Evolutionary conservation across 1,284 basidiomycete genomes (phyloP).

Genomic region (Salmacisia buchloeana): DNA sequence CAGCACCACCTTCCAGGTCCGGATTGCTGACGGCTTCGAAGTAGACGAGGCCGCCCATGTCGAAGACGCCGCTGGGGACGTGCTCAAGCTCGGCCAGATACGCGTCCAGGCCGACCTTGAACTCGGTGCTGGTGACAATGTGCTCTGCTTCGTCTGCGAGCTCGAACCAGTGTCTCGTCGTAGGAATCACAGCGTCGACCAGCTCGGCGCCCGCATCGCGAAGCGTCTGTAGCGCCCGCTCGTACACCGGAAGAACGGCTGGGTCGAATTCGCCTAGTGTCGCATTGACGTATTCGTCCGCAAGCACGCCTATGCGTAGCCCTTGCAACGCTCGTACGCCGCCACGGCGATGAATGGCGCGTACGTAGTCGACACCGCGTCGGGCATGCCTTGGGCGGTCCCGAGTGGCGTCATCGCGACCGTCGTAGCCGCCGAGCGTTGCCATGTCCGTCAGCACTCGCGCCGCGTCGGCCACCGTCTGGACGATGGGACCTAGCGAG

Average conservation of each 20-base stretch:
- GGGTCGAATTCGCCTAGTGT: conserved; percentile 17
- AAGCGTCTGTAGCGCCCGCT: conserved; percentile 14
- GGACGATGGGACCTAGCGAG: conserved; percentile 22
- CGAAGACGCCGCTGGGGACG: conserved; percentile 1
- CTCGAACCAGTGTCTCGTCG: conserved; percentile 3
- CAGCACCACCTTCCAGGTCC: background rate
- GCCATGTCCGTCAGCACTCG: conserved; percentile 21
- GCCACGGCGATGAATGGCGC: conserved; percentile 13
- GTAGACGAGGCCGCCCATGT: conserved; percentile 2
- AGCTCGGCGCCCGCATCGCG: background rate
- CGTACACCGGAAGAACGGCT: conserved; percentile 12
- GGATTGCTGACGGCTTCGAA: conserved; percentile 1
- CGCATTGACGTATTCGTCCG: conserved; percentile 18
- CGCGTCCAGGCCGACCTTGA: conserved; percentile 1
- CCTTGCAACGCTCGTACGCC: conserved; percentile 9
- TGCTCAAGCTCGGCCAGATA: conserved; percentile 8
- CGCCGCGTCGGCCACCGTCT: conserved; percentile 26
- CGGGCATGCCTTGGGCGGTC: conserved; percentile 10
- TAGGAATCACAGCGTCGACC: conserved; percentile 1
- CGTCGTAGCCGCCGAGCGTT: conserved; percentile 13
- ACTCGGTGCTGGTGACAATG: background rate
- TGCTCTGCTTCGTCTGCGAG: conserved; percentile 5
- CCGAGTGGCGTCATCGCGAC: conserved; percentile 22
- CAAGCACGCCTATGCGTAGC: conserved; percentile 15
- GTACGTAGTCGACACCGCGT: conserved; percentile 14